Evolutionary conservation across 106 monocot genomes (phyloP), one percentile per base, ranked within the genome.

Genomic region (Vanilla planifolia): DNA sequence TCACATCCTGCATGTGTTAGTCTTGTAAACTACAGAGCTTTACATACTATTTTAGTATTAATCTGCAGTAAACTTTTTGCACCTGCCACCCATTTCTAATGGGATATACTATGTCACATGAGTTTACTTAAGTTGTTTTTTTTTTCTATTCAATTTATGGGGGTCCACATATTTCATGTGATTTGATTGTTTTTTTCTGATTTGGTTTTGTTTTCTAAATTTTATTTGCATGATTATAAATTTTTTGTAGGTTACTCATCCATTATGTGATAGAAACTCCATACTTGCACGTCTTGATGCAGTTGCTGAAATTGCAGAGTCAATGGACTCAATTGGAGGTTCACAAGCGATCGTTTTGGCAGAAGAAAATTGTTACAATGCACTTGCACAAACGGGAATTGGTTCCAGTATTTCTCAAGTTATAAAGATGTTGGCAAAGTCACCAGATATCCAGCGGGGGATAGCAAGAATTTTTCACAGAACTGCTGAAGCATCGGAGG

Each of bases 271-370:
- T 77, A 84, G 66, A 68, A 69, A 73, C 48, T 77, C 74, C 25
- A 88, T 96, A 84, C 70, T 41, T 62, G 78, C 87, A 74, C 90
- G 87, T 60, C 91, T 91, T 71, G 96, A 96, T 82, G 91, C 96
- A 22, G 84, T 91, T 70, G 71, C 84, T 63, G 91, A 96, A 73
- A 86, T 96, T 66, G 69, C 79, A 66, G 76, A 88, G 35, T 96
- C 91, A 36, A 84, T 96, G 70, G 72, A 76, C 27, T 76, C 77
- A 67, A 69, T 32, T 32, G 69, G 40, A 22, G 32, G 28, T 58
- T 78, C 75, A 71, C 37, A 68, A 35, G 28, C 63, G 24, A 14
- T 61, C 37, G 29, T 62, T 67, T 67, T 65, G 40, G 41, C 45
- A 23, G 67, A 69, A 73, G 70, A 75, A 27, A 48, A 17, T 29